Percentiles rank a stretch among this genome's conserved stretches.
These are phyloP conservation scores for Solioccasus polychromus DNA, from an alignment of 768 basidiomycete genomes.

Conservation along the genomic window DNA sequence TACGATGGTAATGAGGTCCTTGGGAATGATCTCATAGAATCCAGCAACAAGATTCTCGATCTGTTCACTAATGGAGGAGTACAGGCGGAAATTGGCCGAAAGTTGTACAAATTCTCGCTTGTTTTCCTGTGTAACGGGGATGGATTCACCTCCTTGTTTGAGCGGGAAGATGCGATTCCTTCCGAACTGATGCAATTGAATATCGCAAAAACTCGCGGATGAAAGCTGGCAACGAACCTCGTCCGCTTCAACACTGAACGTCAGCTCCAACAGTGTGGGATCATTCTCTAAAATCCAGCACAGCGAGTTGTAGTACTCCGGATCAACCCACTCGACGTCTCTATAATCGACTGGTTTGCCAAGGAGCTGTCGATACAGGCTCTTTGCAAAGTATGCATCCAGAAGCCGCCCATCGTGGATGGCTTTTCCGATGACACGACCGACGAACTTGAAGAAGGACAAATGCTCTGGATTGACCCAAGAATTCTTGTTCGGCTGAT, in stretches of 20 bases:
- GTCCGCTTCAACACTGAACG: conserved; percentile 94
- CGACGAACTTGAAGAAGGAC: conserved; percentile 98
- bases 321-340: conserved; percentile 97
- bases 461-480: conserved; percentile 95
- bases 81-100: conserved; percentile 90
- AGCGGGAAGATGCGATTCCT: conserved; percentile 83
- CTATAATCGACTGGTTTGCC: conserved; percentile 93
- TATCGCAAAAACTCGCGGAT: neutral
- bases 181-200: conserved; percentile 62
- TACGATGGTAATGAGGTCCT: conserved; percentile 91
- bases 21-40: conserved; percentile 97
- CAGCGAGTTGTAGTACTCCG: conserved; percentile 96
- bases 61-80: conserved; percentile 93
- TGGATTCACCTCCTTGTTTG: conserved; percentile 78
- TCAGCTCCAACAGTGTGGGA: conserved; percentile 79
- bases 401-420: conserved; percentile 95
- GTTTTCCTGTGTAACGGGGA: conserved; percentile 95
- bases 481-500: conserved; percentile 93
- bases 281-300: conserved; percentile 99
- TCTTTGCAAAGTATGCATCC: conserved; percentile 97
- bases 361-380: conserved; percentile 92
- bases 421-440: conserved; percentile 95
- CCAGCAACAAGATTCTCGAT: conserved; percentile 86
- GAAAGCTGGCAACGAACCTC: conserved; percentile 47
- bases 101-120: conserved; percentile 94